These are phyloP conservation scores for Apiospora sp. DNA, from an alignment of 2,329 filamentous ascomycete genomes.

Conservation along the genomic window DNA sequence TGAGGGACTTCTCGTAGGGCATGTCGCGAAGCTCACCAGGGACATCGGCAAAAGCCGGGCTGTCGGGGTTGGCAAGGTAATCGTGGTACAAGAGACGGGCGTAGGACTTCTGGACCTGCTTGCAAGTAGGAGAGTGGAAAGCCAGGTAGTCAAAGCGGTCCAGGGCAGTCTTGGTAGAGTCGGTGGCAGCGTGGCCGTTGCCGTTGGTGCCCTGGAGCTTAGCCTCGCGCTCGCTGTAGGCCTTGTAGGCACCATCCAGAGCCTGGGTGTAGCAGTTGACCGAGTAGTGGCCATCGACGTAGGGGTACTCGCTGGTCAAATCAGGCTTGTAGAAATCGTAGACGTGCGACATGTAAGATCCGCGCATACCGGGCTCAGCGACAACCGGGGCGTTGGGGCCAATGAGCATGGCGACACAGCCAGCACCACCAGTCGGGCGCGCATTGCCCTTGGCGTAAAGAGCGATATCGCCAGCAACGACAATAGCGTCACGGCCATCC, in stretches of 20 bases:
- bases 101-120: constrained; percentile 86
- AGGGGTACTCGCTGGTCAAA: constrained; percentile 85
- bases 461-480: constrained; percentile 83
- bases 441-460: constrained; percentile 86
- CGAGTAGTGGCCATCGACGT: constrained; percentile 86
- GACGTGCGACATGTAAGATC: constrained; percentile 81
- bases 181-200: constrained; percentile 53
- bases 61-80: constrained; percentile 75
- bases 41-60: constrained; percentile 75
- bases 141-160: constrained; percentile 85
- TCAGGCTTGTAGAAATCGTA: constrained; percentile 95
- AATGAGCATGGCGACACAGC: constrained; percentile 80
- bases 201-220: constrained; percentile 57
- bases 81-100: constrained; percentile 87
- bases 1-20: constrained; percentile 80
- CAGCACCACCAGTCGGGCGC: constrained; percentile 81
- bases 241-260: constrained; percentile 82
- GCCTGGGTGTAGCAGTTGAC: constrained; percentile 83
- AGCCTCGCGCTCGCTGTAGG: constrained; percentile 78
- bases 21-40: constrained; percentile 79
- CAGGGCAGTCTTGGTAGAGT: constrained; percentile 65
- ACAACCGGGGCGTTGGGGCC: constrained; percentile 81
- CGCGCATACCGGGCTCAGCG: constrained; percentile 80
- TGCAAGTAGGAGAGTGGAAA: constrained; percentile 88
- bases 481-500: constrained; percentile 84